Percentiles rank a stretch among this genome's conserved stretches.
Conservation (phyloP, 208 protist genomes). For the Wallacemonas sp. region DNA sequence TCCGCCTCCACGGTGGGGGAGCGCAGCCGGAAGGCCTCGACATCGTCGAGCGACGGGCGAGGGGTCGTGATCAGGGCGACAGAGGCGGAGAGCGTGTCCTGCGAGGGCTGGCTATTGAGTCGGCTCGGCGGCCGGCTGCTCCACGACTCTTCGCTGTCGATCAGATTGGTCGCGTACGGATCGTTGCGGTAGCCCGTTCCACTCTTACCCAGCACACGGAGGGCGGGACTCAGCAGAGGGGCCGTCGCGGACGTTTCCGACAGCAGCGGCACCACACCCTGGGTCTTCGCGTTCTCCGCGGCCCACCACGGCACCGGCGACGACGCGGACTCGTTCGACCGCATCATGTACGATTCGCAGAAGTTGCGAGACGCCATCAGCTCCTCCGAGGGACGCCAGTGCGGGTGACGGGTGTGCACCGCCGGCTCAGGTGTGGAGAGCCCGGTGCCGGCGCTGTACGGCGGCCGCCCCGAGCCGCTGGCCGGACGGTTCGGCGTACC, state of each 20-base stretch:
- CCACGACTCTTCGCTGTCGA: background rate
- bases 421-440: background rate
- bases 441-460: no score
- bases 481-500: no score
- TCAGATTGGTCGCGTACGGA: background rate
- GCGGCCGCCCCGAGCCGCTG: no score
- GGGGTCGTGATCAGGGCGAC: no score
- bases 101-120: background rate
- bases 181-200: background rate
- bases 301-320: no score
- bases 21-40: background rate
- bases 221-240: no score
- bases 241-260: no score
- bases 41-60: background rate
- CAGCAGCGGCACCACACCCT: no score
- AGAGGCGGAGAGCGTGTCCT: background rate
- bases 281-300: no score
- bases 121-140: background rate
- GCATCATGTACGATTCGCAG: background rate
- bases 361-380: background rate
- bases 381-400: background rate
- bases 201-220: background rate
- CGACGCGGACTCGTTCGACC: no score
- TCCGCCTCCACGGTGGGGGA: background rate
- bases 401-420: background rate